Base-by-base conservation (phyloP, 140 eudicot species). In the Senecio squalidus region DNA sequence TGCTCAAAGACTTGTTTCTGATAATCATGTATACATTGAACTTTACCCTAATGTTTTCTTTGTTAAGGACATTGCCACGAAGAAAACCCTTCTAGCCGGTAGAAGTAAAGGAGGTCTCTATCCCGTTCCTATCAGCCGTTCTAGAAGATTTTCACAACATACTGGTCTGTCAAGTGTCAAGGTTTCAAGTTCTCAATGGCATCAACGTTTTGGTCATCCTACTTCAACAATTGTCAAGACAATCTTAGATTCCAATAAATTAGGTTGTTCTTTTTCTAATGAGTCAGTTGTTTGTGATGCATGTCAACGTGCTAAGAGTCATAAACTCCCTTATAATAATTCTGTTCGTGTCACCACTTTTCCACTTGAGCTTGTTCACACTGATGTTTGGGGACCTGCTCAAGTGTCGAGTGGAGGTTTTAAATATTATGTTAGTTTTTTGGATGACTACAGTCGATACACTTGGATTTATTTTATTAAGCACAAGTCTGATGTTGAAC, bases 281-380 rank as follows among this genome's bases (percentile, higher is more conserved):
- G 43, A 54, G 44, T 54, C n/a, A 6, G 14, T 6, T 54, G 15
- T 29, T 54, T 54, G 60, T 54, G 60, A 54, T 30, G 41, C 41
- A 30, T 54, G 60, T 54, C 60, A 28, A 29, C 60, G 41, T 29
- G 43, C 34, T 14, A 54, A 54, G 43, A 54, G 60, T 54, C 60
- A 54, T 28, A 41, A 54, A 54, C n/a, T 54, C 13, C 60, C 60
- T 54, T 54, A 54, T 26, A 29, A 54, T 27, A 54, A 30, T n/a
- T 54, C 6, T 50, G 20, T 50, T 9, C 31, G 5, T 25, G 34
- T 50, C 17, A 50, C 56, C 10, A 1, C 56, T 1, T 25, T 0
- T 24, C 56, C 56, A 22, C 33, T 50, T 50, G 56, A 24, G 31
- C 56, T 50, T 11, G 56, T 50, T 50, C 56, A 50, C 17, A 50